Evolutionary conservation across 2,329 filamentous ascomycete genomes (phyloP).

Genomic region (Chaetomium olivaceum): DNA sequence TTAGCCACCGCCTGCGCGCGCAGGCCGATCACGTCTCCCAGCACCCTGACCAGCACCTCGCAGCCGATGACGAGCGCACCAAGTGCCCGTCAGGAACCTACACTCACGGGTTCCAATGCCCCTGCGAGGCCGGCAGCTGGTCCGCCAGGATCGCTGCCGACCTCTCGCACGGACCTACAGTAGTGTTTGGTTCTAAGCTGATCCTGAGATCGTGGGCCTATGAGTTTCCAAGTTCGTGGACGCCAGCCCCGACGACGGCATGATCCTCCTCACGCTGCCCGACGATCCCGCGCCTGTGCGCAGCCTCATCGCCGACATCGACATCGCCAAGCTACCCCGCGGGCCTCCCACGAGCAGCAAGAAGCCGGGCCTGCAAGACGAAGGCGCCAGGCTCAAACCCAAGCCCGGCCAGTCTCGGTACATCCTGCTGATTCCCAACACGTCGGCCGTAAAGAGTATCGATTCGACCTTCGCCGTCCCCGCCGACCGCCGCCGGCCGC

Average conservation of each 20-base stretch:
- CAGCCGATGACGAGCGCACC: no score
- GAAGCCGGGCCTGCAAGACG: constrained; percentile 8
- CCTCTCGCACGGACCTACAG: no score
- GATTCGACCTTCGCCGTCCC: constrained; percentile 2
- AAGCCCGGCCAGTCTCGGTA: constrained; percentile 9
- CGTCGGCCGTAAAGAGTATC: constrained; percentile 6
- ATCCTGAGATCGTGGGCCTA: no score
- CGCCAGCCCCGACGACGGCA: no score
- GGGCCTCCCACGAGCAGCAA: constrained; percentile 1
- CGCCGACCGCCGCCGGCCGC: constrained; percentile 9
- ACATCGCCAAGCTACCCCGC: background rate
- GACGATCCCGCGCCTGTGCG: constrained; percentile 10
- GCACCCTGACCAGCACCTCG: no score
- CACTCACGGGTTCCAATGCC: no score
- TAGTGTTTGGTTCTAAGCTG: no score
- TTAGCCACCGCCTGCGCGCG: no score
- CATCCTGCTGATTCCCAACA: constrained; percentile 8
- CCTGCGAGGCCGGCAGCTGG: no score
- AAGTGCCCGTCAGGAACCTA: no score
- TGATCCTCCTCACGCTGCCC: constrained; percentile 9
- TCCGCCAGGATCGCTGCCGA: no score
- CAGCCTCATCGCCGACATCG: constrained; percentile 2
- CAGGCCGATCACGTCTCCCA: no score
- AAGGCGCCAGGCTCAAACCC: constrained; percentile 9
- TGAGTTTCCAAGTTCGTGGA: constrained; percentile 11